phyloP scores from a whole-genome alignment of 495 filamentous ascomycete species.

The Parmelia sp. region DNA sequence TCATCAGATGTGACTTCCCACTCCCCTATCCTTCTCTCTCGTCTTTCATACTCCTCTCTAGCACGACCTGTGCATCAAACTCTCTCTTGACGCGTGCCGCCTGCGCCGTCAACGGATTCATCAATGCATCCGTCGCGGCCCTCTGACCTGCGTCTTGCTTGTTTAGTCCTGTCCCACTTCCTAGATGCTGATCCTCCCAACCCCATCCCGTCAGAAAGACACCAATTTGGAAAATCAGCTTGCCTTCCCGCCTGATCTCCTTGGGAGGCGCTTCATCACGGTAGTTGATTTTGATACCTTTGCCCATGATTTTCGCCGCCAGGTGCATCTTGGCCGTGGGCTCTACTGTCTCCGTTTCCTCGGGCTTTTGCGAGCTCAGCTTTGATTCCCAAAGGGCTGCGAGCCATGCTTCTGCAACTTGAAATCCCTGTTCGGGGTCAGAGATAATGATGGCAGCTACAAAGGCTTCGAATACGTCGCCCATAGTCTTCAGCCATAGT shows the following conservation, averaged over 20 bases:
- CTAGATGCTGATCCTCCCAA: conserved; percentile 56
- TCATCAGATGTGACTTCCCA: not conserved
- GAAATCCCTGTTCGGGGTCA: conserved; percentile 52
- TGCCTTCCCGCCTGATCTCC: conserved; percentile 49
- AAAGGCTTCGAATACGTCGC: conserved; percentile 86
- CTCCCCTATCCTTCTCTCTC: not conserved
- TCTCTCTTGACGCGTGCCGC: conserved; percentile 48
- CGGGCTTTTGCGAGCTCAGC: conserved; percentile 23
- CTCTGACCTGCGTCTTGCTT: conserved; percentile 68
- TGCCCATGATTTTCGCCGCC: conserved; percentile 48
- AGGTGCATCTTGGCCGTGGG: conserved; percentile 48
- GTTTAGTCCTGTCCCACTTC: conserved; percentile 58
- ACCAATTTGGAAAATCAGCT: conserved; percentile 59
- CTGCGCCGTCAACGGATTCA: conserved; percentile 51
- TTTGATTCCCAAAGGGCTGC: conserved; percentile 58
- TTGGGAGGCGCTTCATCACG: conserved; percentile 46
- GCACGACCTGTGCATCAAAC: conserved; percentile 22
- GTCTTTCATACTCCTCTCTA: conserved; percentile 7
- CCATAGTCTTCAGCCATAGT: conserved; percentile 56
- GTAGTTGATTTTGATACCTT: conserved; percentile 61
- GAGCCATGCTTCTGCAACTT: conserved; percentile 59
- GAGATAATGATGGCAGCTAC: conserved; percentile 69
- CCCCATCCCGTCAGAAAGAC: conserved; percentile 70
- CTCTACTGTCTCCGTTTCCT: conserved; percentile 27
- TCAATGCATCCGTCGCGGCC: conserved; percentile 63